phyloP scores from a whole-genome alignment of 164 flowering plant species.

The Protea cynaroides region DNA sequence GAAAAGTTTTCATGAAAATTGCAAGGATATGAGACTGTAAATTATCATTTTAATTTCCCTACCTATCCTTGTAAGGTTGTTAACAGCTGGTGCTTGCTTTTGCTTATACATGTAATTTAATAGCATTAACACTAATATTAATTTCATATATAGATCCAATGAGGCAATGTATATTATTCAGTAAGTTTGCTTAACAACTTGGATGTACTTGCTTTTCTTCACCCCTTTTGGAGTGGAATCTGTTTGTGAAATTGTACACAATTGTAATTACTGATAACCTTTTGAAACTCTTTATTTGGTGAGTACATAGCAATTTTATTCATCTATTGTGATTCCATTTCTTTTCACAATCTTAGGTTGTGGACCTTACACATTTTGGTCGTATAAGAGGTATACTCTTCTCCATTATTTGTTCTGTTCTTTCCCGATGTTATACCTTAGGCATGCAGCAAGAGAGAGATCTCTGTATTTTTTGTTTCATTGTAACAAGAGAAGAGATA shows the following conservation, averaged over 20 bases:
- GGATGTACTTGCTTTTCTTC: not conserved
- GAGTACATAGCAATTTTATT: not conserved
- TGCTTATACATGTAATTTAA: not conserved
- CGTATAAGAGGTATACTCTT: constrained; percentile 58
- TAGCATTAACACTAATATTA: too few species aligned
- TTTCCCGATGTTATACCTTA: not conserved
- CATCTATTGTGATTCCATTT: constrained; percentile 2
- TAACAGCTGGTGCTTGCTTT: not conserved
- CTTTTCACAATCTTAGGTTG: constrained; percentile 35
- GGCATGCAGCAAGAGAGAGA: not conserved
- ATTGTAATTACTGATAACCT: not conserved
- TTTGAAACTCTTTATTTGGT: not conserved
- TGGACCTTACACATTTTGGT: constrained; percentile 69
- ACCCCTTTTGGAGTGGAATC: not conserved
- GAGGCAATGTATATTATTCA: not conserved
- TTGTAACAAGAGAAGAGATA: not conserved
- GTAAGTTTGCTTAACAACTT: not conserved
- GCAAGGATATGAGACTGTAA: too few species aligned
- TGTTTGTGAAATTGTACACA: not conserved
- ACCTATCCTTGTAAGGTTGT: too few species aligned
- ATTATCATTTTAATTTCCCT: too few species aligned
- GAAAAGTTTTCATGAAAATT: too few species aligned
- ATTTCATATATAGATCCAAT: not conserved
- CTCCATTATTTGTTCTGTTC: not conserved
- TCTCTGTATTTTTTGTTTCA: too few species aligned